Evolutionary conservation across 2,329 filamentous ascomycete genomes (phyloP), one percentile per base, ranked within the genome.

Genomic region (Talaromyces sp.): DNA sequence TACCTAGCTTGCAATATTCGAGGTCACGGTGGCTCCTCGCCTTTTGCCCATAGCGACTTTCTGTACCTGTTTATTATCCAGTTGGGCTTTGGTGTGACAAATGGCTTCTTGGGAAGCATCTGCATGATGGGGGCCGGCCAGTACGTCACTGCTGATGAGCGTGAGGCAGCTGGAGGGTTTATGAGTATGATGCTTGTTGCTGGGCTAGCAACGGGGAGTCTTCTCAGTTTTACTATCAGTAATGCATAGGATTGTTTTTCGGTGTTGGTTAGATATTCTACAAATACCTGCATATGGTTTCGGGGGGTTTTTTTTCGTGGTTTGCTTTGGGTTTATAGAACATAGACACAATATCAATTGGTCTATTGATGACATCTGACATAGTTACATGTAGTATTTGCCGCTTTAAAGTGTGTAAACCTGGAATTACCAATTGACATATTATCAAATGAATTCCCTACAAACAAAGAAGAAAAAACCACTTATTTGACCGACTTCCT

Each of bases 111-210:
- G 14, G 89, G 90, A 33, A 91, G 90, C 61, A 89, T 85, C 67
- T 92, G 90, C 74, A 98, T 99, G 93, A 96, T 98, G 86, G 89
- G 89, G 0, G 89, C 92, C 0, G 86, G 85, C 0, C 87, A 90
- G 67, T 94, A 88, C 85, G 93, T 98, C 0, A 88, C 89, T 4
- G 85, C 89, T 1, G 87, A 88, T 9, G 94, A 99, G 79, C 83
- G 90, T 36, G 92, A 96, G 78, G 93, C 92, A 5, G 88, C 92
- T 0, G 95, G 94, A 54, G 92, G 90, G 1, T 98, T 98, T 74
- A 98, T 99, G 95, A 89, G 90, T 3, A 75, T 97, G 65, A 92
- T 89, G 74, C 84, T 98, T n/a, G 91, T 97, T 18, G 86, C 85
- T 5, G 95, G 95, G 0, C 77, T 98, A 76, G 86, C 92, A 1